Evolutionary conservation across 2,329 filamentous ascomycete genomes (phyloP).

Genomic region (Sporothrix pallida): DNA sequence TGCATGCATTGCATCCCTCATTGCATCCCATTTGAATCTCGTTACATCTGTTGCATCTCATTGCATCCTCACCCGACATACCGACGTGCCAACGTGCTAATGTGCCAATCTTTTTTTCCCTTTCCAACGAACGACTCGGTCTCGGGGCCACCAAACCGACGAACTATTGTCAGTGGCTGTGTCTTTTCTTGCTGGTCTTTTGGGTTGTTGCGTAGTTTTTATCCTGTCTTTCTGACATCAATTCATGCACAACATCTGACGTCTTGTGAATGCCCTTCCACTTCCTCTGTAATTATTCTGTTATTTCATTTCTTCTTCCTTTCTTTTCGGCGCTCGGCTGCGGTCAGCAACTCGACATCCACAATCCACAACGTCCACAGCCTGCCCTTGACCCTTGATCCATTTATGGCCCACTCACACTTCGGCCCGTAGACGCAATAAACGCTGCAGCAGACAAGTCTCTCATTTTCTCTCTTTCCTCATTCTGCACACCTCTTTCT

Average conservation of each 20-base stretch:
- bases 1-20: slow-evolving; percentile 22
- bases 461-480: neutral
- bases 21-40: too few relatives aligned
- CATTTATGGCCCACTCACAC: neutral
- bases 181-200: neutral
- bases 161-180: neutral
- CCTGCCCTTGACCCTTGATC: neutral
- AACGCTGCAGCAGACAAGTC: slow-evolving; percentile 10
- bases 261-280: too few relatives aligned
- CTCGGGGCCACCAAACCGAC: slow-evolving; percentile 3
- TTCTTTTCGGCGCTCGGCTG: neutral
- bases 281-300: neutral
- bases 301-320: neutral
- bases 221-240: neutral
- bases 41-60: neutral
- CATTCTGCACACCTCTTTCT: neutral
- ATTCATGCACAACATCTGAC: neutral
- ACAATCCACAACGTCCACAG: neutral
- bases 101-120: too few relatives aligned
- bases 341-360: slow-evolving; percentile 1
- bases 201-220: neutral
- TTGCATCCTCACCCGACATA: neutral
- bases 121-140: slow-evolving; percentile 19
- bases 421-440: slow-evolving; percentile 20
- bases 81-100: neutral